Evolutionary conservation across 345 rosid genomes (phyloP).

Genomic region (Corchorus olitorius): DNA sequence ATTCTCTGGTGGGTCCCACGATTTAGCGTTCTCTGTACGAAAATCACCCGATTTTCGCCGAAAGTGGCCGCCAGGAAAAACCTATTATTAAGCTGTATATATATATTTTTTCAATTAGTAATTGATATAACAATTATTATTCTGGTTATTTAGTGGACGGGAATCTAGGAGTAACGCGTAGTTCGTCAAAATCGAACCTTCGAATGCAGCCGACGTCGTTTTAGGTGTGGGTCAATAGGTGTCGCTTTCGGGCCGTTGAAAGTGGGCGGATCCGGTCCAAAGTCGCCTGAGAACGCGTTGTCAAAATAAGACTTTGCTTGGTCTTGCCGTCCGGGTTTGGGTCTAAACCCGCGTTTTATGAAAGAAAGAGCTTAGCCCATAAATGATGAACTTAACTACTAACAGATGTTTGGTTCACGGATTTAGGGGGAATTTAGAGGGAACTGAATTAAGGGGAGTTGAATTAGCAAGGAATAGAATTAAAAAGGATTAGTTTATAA

Average conservation of each 20-base stretch:
- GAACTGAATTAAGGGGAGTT: too few relatives aligned
- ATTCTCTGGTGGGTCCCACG: slow-evolving; percentile 31
- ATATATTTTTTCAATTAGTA: background rate
- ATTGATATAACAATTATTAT: background rate
- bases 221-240: background rate
- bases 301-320: background rate
- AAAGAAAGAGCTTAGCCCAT: background rate
- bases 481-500: too few relatives aligned
- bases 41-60: slow-evolving; percentile 31
- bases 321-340: background rate
- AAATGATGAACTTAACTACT: background rate
- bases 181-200: background rate
- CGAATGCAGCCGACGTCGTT: background rate
- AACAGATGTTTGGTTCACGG: too few relatives aligned
- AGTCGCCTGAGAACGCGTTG: background rate
- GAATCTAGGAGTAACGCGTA: background rate
- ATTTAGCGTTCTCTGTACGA: slow-evolving; percentile 38
- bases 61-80: slow-evolving; percentile 37
- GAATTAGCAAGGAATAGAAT: too few relatives aligned
- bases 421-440: too few relatives aligned
- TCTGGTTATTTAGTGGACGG: background rate
- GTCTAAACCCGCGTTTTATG: background rate
- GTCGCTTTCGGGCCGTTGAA: background rate
- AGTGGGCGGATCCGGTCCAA: background rate
- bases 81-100: background rate